phyloP scores from a whole-genome alignment of 129 eudicot genomes.

The Ambrosia artemisiifolia region DNA sequence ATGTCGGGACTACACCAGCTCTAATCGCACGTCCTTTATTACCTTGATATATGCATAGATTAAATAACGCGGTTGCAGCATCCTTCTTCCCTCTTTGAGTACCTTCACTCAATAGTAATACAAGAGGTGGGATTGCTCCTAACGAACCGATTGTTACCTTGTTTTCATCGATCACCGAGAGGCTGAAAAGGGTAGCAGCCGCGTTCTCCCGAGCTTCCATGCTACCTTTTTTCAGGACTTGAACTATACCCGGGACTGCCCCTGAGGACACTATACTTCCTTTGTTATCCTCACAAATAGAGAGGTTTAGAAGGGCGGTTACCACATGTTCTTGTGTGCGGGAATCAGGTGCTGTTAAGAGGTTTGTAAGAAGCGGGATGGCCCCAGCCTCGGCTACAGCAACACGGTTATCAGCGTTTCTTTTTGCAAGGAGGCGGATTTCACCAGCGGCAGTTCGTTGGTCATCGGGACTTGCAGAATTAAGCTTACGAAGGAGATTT shows the following conservation, averaged over 20 bases:
- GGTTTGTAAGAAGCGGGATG: conserved; percentile 74
- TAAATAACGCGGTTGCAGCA: conserved; percentile 94
- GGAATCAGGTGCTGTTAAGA: conserved; percentile 68
- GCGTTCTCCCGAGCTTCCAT: conserved; percentile 98
- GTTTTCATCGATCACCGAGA: conserved; percentile 85
- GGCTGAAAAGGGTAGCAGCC: conserved; percentile 93
- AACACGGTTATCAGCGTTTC: conserved; percentile 89
- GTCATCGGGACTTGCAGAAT: conserved; percentile 62
- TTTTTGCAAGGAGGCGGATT: conserved; percentile 91
- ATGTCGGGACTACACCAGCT: conserved; percentile 70
- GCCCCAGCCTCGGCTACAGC: conserved; percentile 97
- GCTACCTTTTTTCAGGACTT: conserved; percentile 76
- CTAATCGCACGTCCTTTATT: conserved; percentile 88
- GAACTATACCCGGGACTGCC: conserved; percentile 94
- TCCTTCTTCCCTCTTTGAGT: conserved; percentile 94
- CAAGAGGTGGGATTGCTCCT: conserved; percentile 91
- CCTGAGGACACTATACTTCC: conserved; percentile 73
- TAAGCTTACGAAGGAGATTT: conserved; percentile 60
- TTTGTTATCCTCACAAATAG: conserved; percentile 89
- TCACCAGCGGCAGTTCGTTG: conserved; percentile 87
- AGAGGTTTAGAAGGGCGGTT: conserved; percentile 91
- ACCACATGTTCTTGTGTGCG: conserved; percentile 97
- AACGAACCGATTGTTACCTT: conserved; percentile 74
- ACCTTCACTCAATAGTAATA: conserved; percentile 67
- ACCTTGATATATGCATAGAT: conserved; percentile 88